phyloP scores from a whole-genome alignment of 164 flowering plant genomes.

The Amborella trichopoda region DNA sequence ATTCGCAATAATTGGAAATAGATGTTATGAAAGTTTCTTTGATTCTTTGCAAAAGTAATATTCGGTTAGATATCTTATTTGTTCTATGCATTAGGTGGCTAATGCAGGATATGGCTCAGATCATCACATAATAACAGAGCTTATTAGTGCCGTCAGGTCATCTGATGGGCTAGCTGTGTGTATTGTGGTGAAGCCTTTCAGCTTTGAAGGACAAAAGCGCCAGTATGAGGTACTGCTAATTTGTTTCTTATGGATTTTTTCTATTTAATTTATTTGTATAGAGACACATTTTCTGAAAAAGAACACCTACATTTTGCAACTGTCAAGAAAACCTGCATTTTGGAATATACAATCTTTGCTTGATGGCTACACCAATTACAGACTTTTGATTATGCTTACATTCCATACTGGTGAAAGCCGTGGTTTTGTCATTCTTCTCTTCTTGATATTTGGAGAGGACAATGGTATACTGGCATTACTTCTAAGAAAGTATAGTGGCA shows the following conservation, averaged over 20 bases:
- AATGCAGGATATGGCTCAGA: conserved; percentile 82
- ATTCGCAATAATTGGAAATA: not conserved
- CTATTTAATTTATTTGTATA: not conserved
- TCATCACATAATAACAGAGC: conserved; percentile 36
- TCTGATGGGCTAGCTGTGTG: conserved; percentile 45
- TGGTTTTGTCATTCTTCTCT: not conserved
- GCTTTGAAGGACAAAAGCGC: conserved; percentile 89
- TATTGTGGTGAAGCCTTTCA: conserved; percentile 70
- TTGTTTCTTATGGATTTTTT: not conserved
- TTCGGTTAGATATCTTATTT: not conserved
- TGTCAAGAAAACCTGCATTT: too few relatives aligned
- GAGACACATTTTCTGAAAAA: not conserved
- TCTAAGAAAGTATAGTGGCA: not conserved
- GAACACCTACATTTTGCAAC: too few relatives aligned
- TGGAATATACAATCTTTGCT: too few relatives aligned
- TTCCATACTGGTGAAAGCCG: not conserved
- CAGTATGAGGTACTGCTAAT: conserved; percentile 56
- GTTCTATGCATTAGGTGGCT: conserved; percentile 46
- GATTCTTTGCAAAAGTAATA: not conserved
- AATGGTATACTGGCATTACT: not conserved
- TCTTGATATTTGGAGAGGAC: not conserved
- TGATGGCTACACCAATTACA: too few relatives aligned
- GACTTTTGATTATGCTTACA: not conserved
- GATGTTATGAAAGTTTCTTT: not conserved
- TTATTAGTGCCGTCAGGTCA: conserved; percentile 39